A percentile compares a stretch with the other conserved stretches of the same genome.
Conservation (phyloP, 2,329 filamentous ascomycete genomes). For the Atkinsonella hypoxylon region DNA sequence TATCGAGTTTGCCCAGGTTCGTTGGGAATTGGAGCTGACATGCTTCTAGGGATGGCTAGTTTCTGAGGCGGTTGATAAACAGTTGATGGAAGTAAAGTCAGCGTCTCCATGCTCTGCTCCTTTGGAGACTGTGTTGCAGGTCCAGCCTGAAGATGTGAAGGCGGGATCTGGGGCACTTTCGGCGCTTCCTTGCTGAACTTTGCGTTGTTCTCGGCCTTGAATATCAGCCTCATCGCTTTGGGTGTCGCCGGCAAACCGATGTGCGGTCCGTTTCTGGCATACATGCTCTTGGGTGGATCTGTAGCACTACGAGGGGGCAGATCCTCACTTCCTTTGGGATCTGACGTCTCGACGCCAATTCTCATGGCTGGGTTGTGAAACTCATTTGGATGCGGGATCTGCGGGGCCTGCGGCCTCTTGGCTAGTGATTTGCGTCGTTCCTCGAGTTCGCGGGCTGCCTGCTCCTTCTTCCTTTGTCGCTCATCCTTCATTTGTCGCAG, state of each 20-base stretch:
- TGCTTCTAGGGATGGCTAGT: constrained; percentile 43
- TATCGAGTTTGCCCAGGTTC: constrained; percentile 19
- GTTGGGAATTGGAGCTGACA: constrained; percentile 44
- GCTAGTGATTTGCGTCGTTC: constrained; percentile 76
- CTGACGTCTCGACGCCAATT: constrained; percentile 29
- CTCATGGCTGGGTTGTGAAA: constrained; percentile 21
- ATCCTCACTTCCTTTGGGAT: constrained; percentile 29
- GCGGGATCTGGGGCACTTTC: constrained; percentile 42
- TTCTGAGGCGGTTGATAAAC: constrained; percentile 45
- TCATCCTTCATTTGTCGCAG: constrained; percentile 46
- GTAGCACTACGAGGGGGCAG: constrained; percentile 51
- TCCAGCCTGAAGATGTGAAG: constrained; percentile 31
- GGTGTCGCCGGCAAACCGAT: constrained; percentile 85
- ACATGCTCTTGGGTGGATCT: constrained; percentile 44
- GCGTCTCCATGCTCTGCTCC: constrained; percentile 15
- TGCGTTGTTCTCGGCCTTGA: constrained; percentile 43
- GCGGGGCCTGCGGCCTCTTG: constrained; percentile 64
- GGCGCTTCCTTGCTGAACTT: constrained; percentile 32
- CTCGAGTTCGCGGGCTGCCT: constrained; percentile 75
- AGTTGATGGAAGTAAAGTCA: constrained; percentile 45
- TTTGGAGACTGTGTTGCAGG: constrained; percentile 27
- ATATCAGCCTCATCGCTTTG: constrained; percentile 75
- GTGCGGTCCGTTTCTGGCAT: constrained; percentile 35
- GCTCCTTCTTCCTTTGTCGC: constrained; percentile 55
- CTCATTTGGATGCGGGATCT: constrained; percentile 63